Evolutionary conservation across 495 filamentous ascomycete species (phyloP).

Genomic region (Parmelia sp.): DNA sequence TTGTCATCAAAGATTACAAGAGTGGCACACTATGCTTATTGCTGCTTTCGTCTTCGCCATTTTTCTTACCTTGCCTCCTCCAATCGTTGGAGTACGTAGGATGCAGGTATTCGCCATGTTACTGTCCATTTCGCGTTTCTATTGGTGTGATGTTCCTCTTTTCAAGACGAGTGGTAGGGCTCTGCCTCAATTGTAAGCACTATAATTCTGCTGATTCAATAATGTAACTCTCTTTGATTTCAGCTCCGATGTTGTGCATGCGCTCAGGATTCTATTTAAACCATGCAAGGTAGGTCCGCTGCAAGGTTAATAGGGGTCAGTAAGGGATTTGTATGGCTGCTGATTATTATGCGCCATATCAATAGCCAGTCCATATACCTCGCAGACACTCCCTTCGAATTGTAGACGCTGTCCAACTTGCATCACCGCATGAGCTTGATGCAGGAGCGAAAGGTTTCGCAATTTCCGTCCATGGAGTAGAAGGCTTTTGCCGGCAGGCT

Average conservation of each 20-base stretch:
- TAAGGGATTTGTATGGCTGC: neutral
- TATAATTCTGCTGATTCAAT: neutral
- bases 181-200: conserved; percentile 7
- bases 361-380: neutral
- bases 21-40: neutral
- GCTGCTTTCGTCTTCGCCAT: neutral
- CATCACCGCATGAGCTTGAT: neutral
- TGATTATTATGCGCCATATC: neutral
- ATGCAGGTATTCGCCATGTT: neutral
- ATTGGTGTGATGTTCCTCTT: neutral
- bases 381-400: neutral
- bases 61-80: neutral
- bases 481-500: neutral
- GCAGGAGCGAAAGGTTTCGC: neutral
- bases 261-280: conserved; percentile 1
- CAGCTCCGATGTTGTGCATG: conserved; percentile 19
- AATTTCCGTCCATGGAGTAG: neutral
- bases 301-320: neutral
- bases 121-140: neutral
- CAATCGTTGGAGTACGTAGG: neutral
- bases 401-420: neutral
- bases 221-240: neutral
- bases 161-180: neutral
- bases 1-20: neutral
- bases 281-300: neutral